phyloP scores from a whole-genome alignment of 208 protist species.

The Angomonas desouzai region DNA sequence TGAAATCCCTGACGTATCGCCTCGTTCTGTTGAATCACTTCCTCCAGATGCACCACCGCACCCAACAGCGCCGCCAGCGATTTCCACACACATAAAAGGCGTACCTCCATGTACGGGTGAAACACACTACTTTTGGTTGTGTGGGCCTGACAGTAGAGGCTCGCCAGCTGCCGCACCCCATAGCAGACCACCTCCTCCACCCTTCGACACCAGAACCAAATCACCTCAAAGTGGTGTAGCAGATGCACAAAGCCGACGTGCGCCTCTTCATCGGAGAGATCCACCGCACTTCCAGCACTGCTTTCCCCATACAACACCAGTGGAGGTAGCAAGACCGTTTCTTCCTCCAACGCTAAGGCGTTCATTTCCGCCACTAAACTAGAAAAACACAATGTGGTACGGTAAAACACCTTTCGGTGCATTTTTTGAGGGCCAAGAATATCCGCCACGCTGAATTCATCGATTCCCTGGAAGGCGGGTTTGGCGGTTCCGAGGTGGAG shows the following conservation, averaged over 20 bases:
- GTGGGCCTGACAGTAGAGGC: conserved; percentile 33
- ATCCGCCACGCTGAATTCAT: conserved; percentile 3
- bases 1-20: conserved; percentile 47
- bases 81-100: conserved; percentile 65
- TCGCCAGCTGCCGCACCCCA: conserved; percentile 56
- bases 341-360: neutral
- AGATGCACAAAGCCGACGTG: conserved; percentile 6
- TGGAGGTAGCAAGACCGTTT: conserved; percentile 1
- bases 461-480: neutral
- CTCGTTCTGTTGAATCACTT: conserved; percentile 69
- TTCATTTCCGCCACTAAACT: conserved; percentile 8
- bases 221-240: conserved; percentile 4
- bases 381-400: conserved; percentile 3
- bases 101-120: conserved; percentile 22
- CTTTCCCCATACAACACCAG: conserved; percentile 3
- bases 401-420: conserved; percentile 6
- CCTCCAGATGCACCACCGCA: conserved; percentile 76
- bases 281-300: neutral
- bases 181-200: conserved; percentile 24
- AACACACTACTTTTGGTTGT: conserved; percentile 2
- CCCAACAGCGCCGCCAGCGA: conserved; percentile 60
- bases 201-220: conserved; percentile 5
- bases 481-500: neutral
- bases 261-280: neutral
- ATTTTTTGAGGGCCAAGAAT: conserved; percentile 2